Evolutionary conservation across 441 rosid species (phyloP).

Genomic region (Populus trichocarpa): DNA sequence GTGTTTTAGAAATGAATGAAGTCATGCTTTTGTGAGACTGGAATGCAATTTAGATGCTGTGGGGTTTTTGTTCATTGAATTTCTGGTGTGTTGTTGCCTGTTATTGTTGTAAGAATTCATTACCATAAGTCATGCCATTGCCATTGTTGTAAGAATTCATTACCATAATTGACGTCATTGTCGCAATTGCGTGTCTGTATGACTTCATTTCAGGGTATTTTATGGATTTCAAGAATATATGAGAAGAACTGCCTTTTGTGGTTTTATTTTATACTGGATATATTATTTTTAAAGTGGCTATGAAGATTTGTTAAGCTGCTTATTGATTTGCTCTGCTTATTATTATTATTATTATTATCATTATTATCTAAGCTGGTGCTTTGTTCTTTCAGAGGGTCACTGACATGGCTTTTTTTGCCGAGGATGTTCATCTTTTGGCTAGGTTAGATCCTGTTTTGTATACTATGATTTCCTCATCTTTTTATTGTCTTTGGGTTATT

Average conservation of each 20-base stretch:
- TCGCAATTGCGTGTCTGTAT: not conserved
- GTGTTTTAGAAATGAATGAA: not conserved
- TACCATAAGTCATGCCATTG: too few species aligned
- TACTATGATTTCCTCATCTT: conserved; percentile 10
- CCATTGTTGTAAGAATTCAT: not conserved
- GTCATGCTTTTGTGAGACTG: not conserved
- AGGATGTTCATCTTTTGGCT: conserved; percentile 40
- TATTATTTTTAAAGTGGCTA: not conserved
- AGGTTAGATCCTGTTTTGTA: conserved; percentile 43
- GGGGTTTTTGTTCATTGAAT: not conserved
- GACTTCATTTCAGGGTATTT: not conserved
- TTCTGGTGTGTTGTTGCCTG: not conserved
- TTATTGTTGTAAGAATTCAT: not conserved
- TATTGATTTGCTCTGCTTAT: not conserved
- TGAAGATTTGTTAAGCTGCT: not conserved
- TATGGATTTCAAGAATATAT: not conserved
- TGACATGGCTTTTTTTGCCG: conserved; percentile 55
- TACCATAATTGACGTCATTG: not conserved
- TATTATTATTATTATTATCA: not conserved
- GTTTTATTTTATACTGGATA: not conserved
- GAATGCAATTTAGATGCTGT: not conserved
- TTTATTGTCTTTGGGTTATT: not conserved
- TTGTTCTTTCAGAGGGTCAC: conserved; percentile 57
- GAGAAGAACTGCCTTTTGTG: not conserved
- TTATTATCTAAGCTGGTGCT: conserved; percentile 9